phyloP scores from a whole-genome alignment of 176 grass and related monocot species.

The Saccharum officinarum region DNA sequence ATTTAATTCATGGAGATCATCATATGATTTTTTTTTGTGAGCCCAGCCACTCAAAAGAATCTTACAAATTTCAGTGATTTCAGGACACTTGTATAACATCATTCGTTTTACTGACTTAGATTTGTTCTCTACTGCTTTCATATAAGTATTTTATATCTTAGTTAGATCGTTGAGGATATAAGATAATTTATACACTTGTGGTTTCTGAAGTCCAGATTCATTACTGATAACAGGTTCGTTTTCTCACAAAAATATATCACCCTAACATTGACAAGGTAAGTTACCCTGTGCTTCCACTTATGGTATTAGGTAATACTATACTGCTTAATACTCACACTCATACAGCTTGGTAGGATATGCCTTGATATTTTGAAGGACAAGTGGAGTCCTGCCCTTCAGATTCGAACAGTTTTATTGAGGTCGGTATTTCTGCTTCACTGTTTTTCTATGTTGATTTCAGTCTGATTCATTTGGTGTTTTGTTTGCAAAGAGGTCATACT shows the following conservation, averaged over 20 bases:
- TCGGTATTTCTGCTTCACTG: conserved; percentile 25
- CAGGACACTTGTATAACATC: background rate
- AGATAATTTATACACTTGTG: background rate
- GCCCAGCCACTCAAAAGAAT: background rate
- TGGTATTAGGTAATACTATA: background rate
- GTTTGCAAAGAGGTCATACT: background rate
- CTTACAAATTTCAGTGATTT: background rate
- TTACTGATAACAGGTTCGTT: conserved; percentile 71
- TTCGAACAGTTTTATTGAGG: conserved; percentile 90
- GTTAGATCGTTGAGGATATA: background rate
- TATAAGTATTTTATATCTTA: background rate
- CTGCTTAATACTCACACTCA: conserved; percentile 25
- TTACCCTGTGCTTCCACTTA: conserved; percentile 14
- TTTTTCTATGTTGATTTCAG: background rate
- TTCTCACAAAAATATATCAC: conserved; percentile 98
- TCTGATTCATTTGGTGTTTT: background rate
- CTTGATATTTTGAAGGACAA: conserved; percentile 95
- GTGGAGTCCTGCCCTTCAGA: conserved; percentile 89
- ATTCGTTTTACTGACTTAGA: background rate
- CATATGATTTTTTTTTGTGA: background rate
- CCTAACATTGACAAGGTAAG: conserved; percentile 98
- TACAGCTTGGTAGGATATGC: conserved; percentile 97
- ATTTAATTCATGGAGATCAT: conserved; percentile 11
- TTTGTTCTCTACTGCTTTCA: background rate
- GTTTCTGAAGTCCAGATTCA: conserved; percentile 7